Percentiles rank a stretch among this genome's conserved stretches.
Evolutionary conservation across 1,284 basidiomycete genomes (phyloP).

Genomic region (Waitea zeae): DNA sequence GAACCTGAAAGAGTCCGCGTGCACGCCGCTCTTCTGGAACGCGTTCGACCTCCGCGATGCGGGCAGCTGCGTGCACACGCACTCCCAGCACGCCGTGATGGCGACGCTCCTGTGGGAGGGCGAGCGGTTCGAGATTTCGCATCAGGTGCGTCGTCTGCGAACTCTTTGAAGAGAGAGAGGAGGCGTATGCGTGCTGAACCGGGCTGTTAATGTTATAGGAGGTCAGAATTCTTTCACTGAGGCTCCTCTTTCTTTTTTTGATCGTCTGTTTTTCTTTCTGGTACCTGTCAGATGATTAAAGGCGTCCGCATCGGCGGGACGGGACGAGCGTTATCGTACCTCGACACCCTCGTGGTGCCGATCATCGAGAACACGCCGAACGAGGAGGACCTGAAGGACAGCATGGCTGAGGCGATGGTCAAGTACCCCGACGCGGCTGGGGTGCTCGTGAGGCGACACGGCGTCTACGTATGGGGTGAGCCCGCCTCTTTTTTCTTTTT

Average conservation of each 20-base stretch:
- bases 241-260: too few species aligned
- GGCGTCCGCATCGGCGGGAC: slow-evolving; percentile 65
- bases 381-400: slow-evolving; percentile 73
- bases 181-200: too few species aligned
- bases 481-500: not conserved
- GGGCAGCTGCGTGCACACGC: slow-evolving; percentile 76
- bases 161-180: slow-evolving; percentile 4
- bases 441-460: slow-evolving; percentile 67
- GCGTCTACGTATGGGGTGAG: slow-evolving; percentile 74
- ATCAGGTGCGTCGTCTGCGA: too few species aligned
- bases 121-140: slow-evolving; percentile 56
- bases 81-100: slow-evolving; percentile 78
- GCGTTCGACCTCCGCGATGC: slow-evolving; percentile 65
- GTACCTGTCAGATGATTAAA: slow-evolving; percentile 72
- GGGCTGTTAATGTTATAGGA: too few species aligned
- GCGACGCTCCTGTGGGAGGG: slow-evolving; percentile 58
- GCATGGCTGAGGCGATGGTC: slow-evolving; percentile 71
- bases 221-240: too few species aligned
- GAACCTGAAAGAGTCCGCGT: slow-evolving; percentile 63
- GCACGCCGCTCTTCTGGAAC: slow-evolving; percentile 85
- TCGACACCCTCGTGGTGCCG: slow-evolving; percentile 72
- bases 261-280: too few species aligned
- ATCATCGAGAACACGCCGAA: slow-evolving; percentile 82
- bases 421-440: slow-evolving; percentile 65
- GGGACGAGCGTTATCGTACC: slow-evolving; percentile 55